Percentiles rank a stretch among this genome's conserved stretches.
phyloP scores from a whole-genome alignment of 352 stramenopile genomes.

The Phytophthora citricola region DNA sequence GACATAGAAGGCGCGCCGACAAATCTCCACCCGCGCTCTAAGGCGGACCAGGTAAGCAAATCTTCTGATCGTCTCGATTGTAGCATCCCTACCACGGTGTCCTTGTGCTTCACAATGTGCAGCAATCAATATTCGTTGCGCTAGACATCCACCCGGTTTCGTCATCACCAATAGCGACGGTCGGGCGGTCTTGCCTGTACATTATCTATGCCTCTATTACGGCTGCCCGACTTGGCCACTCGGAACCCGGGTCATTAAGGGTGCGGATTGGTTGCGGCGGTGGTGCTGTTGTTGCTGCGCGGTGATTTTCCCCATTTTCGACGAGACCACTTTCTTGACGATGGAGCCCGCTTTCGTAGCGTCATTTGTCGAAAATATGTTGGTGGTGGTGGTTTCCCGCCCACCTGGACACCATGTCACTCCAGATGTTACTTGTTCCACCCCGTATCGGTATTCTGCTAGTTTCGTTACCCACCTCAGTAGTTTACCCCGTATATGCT shows the following conservation, averaged over 20 bases:
- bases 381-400: background rate
- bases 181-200: background rate
- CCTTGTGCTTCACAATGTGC: slow-evolving; percentile 11
- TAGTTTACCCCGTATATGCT: slow-evolving; percentile 4
- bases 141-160: slow-evolving; percentile 1
- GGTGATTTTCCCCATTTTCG: background rate
- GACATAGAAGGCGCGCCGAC: slow-evolving; percentile 5
- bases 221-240: background rate
- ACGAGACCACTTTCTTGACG: background rate
- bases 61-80: background rate
- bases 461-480: slow-evolving; percentile 7
- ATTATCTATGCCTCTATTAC: background rate
- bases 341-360: background rate
- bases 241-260: slow-evolving; percentile 5
- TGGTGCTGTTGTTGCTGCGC: background rate
- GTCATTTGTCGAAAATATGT: background rate
- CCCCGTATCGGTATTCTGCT: slow-evolving; percentile 4
- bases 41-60: slow-evolving; percentile 3
- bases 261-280: background rate
- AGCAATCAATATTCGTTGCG: slow-evolving; percentile 8
- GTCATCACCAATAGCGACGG: background rate
- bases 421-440: background rate
- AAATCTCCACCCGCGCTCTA: slow-evolving; percentile 11
- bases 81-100: slow-evolving; percentile 4
- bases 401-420: background rate